phyloP scores from a whole-genome alignment of 2,329 filamentous ascomycete genomes.

The Alternaria triticina region DNA sequence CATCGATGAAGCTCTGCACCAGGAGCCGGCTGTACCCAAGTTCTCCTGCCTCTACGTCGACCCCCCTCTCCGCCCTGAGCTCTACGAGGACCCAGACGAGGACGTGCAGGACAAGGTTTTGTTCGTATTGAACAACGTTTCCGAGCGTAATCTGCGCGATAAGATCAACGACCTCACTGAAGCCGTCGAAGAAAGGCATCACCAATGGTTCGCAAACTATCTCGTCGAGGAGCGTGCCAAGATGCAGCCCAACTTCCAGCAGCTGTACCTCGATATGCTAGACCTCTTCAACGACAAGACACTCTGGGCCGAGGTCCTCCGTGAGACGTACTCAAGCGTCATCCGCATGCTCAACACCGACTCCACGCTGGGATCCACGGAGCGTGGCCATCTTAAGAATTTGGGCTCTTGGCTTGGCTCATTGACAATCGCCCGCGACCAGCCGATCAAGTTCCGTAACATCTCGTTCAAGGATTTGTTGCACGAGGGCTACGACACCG shows the following conservation, averaged over 20 bases:
- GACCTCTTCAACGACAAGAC: slow-evolving; percentile 78
- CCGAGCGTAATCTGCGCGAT: slow-evolving; percentile 81
- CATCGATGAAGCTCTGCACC: slow-evolving; percentile 64
- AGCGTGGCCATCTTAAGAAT: slow-evolving; percentile 89
- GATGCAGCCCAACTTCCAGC: slow-evolving; percentile 95
- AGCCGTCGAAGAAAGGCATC: slow-evolving; percentile 78
- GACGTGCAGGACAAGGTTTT: slow-evolving; percentile 91
- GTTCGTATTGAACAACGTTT: slow-evolving; percentile 96
- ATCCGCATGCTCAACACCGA: slow-evolving; percentile 90
- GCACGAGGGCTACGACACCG: slow-evolving; percentile 90
- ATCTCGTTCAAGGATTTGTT: slow-evolving; percentile 96
- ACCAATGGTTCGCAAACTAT: slow-evolving; percentile 96
- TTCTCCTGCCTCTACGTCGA: slow-evolving; percentile 84
- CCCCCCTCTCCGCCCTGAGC: slow-evolving; percentile 64
- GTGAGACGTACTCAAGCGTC: slow-evolving; percentile 89
- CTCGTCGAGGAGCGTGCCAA: slow-evolving; percentile 96
- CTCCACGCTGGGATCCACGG: slow-evolving; percentile 81
- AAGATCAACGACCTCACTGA: slow-evolving; percentile 84
- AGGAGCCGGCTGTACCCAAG: slow-evolving; percentile 69
- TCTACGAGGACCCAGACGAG: slow-evolving; percentile 82
- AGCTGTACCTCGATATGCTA: slow-evolving; percentile 88
- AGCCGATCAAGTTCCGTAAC: slow-evolving; percentile 94
- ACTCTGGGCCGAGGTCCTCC: slow-evolving; percentile 86
- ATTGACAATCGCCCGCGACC: slow-evolving; percentile 88
- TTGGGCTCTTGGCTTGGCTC: slow-evolving; percentile 93